Percentiles rank a stretch among this genome's conserved stretches.
phyloP scores from a whole-genome alignment of 805 yeast species.

The Candida silvicultrix region DNA sequence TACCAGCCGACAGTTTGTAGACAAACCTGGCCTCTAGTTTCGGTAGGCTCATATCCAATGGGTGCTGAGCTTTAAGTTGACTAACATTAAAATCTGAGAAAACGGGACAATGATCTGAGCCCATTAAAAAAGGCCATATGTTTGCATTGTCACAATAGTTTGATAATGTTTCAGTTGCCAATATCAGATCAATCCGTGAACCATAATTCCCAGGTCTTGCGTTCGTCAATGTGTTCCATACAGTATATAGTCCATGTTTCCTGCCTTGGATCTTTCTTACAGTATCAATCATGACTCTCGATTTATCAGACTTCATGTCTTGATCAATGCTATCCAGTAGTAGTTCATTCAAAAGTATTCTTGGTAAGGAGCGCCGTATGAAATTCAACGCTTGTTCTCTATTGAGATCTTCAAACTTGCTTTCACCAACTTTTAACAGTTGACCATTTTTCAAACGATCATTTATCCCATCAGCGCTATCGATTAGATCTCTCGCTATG shows the following conservation, averaged over 20 bases:
- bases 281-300: conserved; percentile 49
- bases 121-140: conserved; percentile 66
- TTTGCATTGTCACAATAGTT: conserved; percentile 29
- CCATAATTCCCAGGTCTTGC: conserved; percentile 82
- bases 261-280: conserved; percentile 52
- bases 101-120: conserved; percentile 95
- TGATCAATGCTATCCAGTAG: conserved; percentile 27
- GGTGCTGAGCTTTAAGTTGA: conserved; percentile 1
- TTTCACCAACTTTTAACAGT: conserved; percentile 22
- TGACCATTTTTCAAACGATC: conserved; percentile 33
- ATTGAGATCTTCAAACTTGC: conserved; percentile 31
- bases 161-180: conserved; percentile 38
- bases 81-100: conserved; percentile 52
- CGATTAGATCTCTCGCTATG: conserved; percentile 72
- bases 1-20: conserved; percentile 33
- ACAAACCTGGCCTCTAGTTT: conserved; percentile 48
- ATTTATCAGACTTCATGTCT: conserved; percentile 23
- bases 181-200: conserved; percentile 76
- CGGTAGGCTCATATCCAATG: conserved; percentile 16
- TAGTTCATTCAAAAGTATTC: conserved; percentile 42
- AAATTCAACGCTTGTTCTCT: conserved; percentile 25
- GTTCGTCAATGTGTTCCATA: conserved; percentile 81
- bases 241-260: conserved; percentile 68
- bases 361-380: conserved; percentile 32
- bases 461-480: conserved; percentile 66